Conservation (phyloP, 2,329 filamentous ascomycete genomes). For the Aspergillus sp. region DNA sequence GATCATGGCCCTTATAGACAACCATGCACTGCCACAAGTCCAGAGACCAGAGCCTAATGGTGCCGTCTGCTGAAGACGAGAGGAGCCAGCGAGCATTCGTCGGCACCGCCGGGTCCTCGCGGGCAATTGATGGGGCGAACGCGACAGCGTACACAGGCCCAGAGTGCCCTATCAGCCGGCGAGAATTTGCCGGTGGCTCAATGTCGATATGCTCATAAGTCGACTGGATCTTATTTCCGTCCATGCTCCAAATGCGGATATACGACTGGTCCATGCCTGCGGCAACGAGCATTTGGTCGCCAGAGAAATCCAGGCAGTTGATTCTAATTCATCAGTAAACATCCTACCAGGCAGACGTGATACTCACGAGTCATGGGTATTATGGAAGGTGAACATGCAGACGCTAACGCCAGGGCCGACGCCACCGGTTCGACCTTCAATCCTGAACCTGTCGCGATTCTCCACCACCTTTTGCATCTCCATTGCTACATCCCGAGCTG, state of each 20-base stretch:
- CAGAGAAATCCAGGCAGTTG: constrained; percentile 91
- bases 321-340: constrained; percentile 45
- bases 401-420: constrained; percentile 75
- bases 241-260: constrained; percentile 86
- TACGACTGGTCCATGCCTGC: constrained; percentile 89
- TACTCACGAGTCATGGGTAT: constrained; percentile 75
- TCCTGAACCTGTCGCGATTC: constrained; percentile 81
- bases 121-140: constrained; percentile 64
- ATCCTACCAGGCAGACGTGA: background rate
- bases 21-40: constrained; percentile 89
- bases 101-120: constrained; percentile 42
- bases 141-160: constrained; percentile 81
- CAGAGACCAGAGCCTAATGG: constrained; percentile 84
- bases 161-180: constrained; percentile 73
- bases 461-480: constrained; percentile 92
- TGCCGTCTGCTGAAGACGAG: constrained; percentile 78
- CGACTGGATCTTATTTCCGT: constrained; percentile 70
- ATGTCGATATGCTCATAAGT: constrained; percentile 50
- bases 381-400: constrained; percentile 98
- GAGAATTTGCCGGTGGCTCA: constrained; percentile 61
- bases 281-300: constrained; percentile 78
- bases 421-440: constrained; percentile 74
- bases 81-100: constrained; percentile 67
- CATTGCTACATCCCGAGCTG: constrained; percentile 81
- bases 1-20: constrained; percentile 86